Percentiles rank a stretch among this genome's conserved stretches.
phyloP scores from a whole-genome alignment of 768 basidiomycete species.

The Suillus ampliporus region DNA sequence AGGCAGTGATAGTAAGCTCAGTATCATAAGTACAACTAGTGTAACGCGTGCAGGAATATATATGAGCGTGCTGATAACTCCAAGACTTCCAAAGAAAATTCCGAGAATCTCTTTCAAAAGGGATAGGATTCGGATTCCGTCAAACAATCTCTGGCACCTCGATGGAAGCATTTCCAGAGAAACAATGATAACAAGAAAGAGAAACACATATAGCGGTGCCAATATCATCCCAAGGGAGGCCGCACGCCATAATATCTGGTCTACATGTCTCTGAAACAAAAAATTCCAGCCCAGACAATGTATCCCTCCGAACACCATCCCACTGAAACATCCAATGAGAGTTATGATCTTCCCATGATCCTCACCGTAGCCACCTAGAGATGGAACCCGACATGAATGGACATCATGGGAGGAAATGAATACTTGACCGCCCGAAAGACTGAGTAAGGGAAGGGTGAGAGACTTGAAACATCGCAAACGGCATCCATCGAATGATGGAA shows the following conservation, averaged over 20 bases:
- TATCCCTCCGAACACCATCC: slow-evolving; percentile 30
- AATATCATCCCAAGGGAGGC: slow-evolving; percentile 18
- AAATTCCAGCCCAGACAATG: slow-evolving; percentile 32
- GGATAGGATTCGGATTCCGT: too few species aligned
- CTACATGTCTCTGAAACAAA: slow-evolving; percentile 20
- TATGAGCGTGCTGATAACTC: not conserved
- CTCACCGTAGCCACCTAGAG: slow-evolving; percentile 1
- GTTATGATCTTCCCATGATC: not conserved
- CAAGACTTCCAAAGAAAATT: too few species aligned
- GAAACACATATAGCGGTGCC: not conserved
- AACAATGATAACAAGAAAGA: too few species aligned
- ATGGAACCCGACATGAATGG: not conserved
- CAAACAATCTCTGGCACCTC: too few species aligned
- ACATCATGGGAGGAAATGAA: not conserved
- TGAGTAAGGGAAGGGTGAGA: not conserved
- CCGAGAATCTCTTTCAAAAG: too few species aligned
- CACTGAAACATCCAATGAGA: slow-evolving; percentile 10
- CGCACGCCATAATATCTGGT: slow-evolving; percentile 27
- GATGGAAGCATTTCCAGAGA: too few species aligned
- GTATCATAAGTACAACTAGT: slow-evolving; percentile 16
- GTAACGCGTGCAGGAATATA: slow-evolving; percentile 19
- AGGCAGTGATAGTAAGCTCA: slow-evolving; percentile 19
- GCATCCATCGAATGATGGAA: too few species aligned
- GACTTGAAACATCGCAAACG: not conserved
- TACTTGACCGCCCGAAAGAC: not conserved